phyloP scores from a whole-genome alignment of 441 rosid genomes.

The Manihot esculenta region DNA sequence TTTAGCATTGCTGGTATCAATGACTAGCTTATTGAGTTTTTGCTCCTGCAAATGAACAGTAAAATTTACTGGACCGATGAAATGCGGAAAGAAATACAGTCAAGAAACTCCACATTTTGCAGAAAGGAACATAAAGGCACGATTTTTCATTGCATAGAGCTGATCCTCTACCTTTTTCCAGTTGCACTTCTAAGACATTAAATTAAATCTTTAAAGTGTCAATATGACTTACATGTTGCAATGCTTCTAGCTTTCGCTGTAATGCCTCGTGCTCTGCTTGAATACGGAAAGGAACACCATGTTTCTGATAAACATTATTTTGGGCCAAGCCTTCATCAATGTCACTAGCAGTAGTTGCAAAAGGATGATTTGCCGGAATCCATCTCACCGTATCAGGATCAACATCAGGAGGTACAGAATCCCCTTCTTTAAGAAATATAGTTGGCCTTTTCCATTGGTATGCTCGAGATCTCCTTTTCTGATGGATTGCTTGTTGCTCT shows the following conservation, averaged over 20 bases:
- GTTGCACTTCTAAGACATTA: not conserved
- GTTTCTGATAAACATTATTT: conserved; percentile 86
- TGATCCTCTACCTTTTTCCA: not conserved
- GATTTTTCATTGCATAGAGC: not conserved
- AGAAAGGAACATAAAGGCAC: not conserved
- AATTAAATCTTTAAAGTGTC: not conserved
- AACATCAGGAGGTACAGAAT: conserved; percentile 77
- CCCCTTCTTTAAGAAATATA: conserved; percentile 87
- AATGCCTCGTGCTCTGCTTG: conserved; percentile 93
- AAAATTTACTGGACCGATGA: conserved; percentile 1
- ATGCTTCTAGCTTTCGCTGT: conserved; percentile 79
- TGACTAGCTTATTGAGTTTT: conserved; percentile 59
- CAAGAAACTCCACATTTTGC: too few species aligned
- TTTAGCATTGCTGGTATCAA: conserved; percentile 60
- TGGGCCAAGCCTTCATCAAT: conserved; percentile 93
- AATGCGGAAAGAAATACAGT: not conserved
- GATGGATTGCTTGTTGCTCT: conserved; percentile 74
- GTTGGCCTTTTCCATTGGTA: conserved; percentile 96
- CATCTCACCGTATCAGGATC: conserved; percentile 91
- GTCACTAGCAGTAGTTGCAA: conserved; percentile 83
- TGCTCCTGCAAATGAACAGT: conserved; percentile 61
- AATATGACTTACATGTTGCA: conserved; percentile 54
- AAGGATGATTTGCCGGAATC: conserved; percentile 98
- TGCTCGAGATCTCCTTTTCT: conserved; percentile 91
- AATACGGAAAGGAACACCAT: conserved; percentile 90